Base-by-base conservation (phyloP, 106 monocot species). In the Acorus calamus region DNA sequence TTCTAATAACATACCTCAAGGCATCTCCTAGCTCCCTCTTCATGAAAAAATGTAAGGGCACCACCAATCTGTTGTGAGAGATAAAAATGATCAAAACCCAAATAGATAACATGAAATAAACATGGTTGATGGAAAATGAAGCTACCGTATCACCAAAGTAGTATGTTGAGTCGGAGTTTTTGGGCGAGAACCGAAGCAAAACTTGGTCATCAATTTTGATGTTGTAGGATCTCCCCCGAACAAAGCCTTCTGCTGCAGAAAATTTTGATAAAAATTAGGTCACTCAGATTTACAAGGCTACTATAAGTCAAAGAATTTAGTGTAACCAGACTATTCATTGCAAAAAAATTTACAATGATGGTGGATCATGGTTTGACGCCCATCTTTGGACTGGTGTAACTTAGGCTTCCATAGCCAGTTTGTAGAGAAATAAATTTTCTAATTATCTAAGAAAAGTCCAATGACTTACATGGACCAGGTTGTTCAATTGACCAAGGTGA, bases 141-240 rank as follows among this genome's bases (percentile, higher is more conserved):
- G 61, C 48, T 73, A 99, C 98, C 88, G 78, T 81, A 71, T 99
- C 98, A 59, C 98, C 98, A 72, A 99, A 99, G 68, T 83, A 99
- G 66, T 86, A 99, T 55, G 75, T 75, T 61, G 92, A 83, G 56
- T 99, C 98, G 64, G 79, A 92, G 66, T 92, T 99, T 47, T 72
- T 92, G 52, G 98, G 98, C 47, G 98, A 88, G 53, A 92, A 99
- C 1, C 88, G 80, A 47, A 99, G 88, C 66, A 99, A 71, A 52
- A 92, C 71, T 72, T 99, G 87, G 46, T 92, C 85, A 81, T 92
- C 98, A 70, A 99, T 83, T 75, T 83, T 85, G 49, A 99, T 92
- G 63, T 99, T 99, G 64, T 99, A 99, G 43, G 92, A 99, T 44
- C 92, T 88, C 81, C 98, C 98, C 66, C 85, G 80, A 74, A 90